Percentiles rank a stretch among this genome's conserved stretches.
Evolutionary conservation across 1,139 yeast species (phyloP).

Genomic region (Candida sojae): DNA sequence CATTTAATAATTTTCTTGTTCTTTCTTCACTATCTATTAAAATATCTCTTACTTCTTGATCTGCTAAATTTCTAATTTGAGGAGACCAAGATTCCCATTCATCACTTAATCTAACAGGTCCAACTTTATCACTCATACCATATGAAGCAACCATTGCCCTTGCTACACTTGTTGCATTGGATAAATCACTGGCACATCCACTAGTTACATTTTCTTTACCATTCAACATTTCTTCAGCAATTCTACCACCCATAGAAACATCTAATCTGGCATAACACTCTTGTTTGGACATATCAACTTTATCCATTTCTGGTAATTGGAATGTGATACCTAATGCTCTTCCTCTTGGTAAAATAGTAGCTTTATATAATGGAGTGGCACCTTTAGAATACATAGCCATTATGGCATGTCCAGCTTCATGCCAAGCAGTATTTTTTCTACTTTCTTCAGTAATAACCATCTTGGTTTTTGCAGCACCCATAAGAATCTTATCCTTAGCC

Average conservation of each 20-base stretch:
- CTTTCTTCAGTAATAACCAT: constrained; percentile 97
- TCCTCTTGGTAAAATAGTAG: constrained; percentile 96
- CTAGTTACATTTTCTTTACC: constrained; percentile 93
- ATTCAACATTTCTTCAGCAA: constrained; percentile 91
- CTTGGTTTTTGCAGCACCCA: constrained; percentile 98
- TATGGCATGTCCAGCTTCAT: constrained; percentile 99
- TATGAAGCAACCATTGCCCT: constrained; percentile 95
- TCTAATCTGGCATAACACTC: constrained; percentile 92
- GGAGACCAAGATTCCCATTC: constrained; percentile 97
- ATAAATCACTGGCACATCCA: constrained; percentile 90
- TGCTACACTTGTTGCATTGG: constrained; percentile 89
- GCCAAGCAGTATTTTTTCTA: constrained; percentile 92
- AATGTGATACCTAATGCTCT: constrained; percentile 95
- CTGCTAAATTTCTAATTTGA: constrained; percentile 84
- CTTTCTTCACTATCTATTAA: constrained; percentile 77
- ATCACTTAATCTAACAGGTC: constrained; percentile 86
- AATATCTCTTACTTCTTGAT: constrained; percentile 80
- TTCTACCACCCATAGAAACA: constrained; percentile 98
- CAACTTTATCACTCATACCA: constrained; percentile 94
- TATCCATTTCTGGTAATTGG: constrained; percentile 98
- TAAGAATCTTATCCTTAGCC: constrained; percentile 97
- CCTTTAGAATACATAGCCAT: constrained; percentile 95
- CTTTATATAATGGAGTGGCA: constrained; percentile 96
- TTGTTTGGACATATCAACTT: constrained; percentile 85
- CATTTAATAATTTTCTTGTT: constrained; percentile 67